Evolutionary conservation across 2,329 filamentous ascomycete genomes (phyloP), one percentile per base, ranked within the genome.

Genomic region (Curvularia sp.): DNA sequence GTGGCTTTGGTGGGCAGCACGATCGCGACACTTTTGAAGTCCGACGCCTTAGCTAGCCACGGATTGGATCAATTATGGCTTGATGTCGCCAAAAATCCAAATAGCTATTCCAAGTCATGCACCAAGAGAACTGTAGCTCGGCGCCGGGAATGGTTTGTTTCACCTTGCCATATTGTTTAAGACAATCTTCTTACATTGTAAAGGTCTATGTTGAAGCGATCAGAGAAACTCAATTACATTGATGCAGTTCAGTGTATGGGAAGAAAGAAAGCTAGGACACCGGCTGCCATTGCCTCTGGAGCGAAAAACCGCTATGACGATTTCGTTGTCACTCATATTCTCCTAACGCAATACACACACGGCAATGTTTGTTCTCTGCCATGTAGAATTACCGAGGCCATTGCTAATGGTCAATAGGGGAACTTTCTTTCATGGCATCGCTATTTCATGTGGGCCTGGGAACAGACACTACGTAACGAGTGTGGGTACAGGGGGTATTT

Each of bases 381-480:
- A 13, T 7, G 2, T 5, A 13, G 15, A 31, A 8, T 8, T 5
- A 18, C 9, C 18, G 8, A 22, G 4, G 28, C 1, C 6, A 7
- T n/a, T 22, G 39, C 49, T 58, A 0, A 54, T 22, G 22, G 4
- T 9, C 38, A 20, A 5, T 46, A 72, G 67, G 70, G 68, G 1
- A 73, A 71, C 49, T 74, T 73, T 30, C 55, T 73, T 13, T 51
- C 62, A 9, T 79, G 78, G 78, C 78, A 80, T 58, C 70, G 78
- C 12, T 78, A 79, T 63, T 79, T 76, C 62, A 73, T 71, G 15
- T 75, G 80, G 68, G 61, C 70, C 2, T 80, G 77, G 61, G 79
- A 81, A 57, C 66, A 76, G 44, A 75, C 76, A 1, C 70, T 80
- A 4, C 73, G 66, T n/a, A 69, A 75, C 6, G 78, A 80, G 53